Conservation (phyloP, 495 filamentous ascomycete genomes). For the Jackrogersella minutella region DNA sequence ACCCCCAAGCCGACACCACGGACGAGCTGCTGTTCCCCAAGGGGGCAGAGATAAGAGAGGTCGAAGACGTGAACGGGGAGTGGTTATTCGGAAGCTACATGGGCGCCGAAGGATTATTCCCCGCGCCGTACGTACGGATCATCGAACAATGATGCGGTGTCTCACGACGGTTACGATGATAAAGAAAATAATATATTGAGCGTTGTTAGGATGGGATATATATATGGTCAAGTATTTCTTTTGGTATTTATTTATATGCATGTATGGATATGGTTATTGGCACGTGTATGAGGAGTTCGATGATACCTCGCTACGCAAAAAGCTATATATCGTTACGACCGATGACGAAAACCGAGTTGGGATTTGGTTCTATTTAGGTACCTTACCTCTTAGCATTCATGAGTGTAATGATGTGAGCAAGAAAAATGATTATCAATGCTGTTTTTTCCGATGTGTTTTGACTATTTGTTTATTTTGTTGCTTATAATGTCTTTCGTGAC, state of each 20-base stretch:
- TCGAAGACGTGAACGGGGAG: constrained; percentile 83
- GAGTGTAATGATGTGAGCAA: constrained; percentile 5
- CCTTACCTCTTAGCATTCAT: background rate
- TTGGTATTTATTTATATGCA: background rate
- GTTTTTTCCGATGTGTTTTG: background rate
- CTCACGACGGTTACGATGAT: background rate
- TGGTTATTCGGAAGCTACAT: constrained; percentile 87
- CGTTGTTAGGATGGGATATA: background rate
- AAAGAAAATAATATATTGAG: background rate
- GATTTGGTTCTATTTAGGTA: background rate
- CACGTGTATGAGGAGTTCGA: constrained; percentile 4
- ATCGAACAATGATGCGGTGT: constrained; percentile 30
- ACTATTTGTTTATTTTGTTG: background rate
- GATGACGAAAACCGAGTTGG: background rate
- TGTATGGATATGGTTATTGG: background rate
- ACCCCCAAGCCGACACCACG: constrained; percentile 62
- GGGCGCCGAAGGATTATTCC: constrained; percentile 77
- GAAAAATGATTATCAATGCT: background rate
- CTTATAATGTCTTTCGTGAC: background rate
- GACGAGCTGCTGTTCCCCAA: constrained; percentile 87
- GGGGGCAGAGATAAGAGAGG: constrained; percentile 80
- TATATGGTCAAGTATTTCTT: constrained; percentile 2
- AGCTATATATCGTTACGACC: background rate
- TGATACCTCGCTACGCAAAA: constrained; percentile 16
- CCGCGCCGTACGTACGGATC: constrained; percentile 70